phyloP scores from a whole-genome alignment of 768 basidiomycete genomes.

The Tricholoma saponaceum region DNA sequence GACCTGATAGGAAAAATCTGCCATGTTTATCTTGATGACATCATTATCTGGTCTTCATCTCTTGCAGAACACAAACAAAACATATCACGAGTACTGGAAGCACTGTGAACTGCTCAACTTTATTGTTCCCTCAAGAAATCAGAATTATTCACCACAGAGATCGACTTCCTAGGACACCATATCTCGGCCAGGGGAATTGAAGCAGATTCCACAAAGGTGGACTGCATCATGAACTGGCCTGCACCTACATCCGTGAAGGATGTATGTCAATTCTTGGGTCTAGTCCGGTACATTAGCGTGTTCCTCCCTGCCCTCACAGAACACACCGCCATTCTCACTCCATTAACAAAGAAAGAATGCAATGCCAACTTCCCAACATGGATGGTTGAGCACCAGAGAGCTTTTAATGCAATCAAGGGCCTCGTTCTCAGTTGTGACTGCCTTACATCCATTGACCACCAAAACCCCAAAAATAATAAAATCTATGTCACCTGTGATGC shows the following conservation, averaged over 20 bases:
- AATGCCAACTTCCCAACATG: not conserved
- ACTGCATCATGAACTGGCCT: no score
- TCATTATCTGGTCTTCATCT: no score
- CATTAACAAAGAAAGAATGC: not conserved
- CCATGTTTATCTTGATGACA: no score
- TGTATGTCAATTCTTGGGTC: not conserved
- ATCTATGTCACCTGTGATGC: not conserved
- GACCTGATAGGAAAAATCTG: no score
- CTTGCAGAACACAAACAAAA: not conserved
- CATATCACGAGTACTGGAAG: not conserved
- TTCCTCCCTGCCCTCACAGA: not conserved
- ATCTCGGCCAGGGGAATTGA: no score
- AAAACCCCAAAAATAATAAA: not conserved
- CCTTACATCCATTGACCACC: not conserved
- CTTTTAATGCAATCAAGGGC: not conserved
- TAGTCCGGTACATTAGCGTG: not conserved
- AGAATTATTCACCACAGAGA: not conserved
- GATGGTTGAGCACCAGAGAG: not conserved
- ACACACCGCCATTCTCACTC: not conserved
- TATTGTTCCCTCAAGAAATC: not conserved
- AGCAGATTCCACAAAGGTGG: no score
- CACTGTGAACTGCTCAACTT: not conserved
- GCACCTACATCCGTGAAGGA: not conserved
- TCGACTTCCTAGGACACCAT: not conserved
- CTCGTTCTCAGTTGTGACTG: not conserved